Evolutionary conservation across 352 stramenopile species (phyloP).

Genomic region (Phytophthora tentaculata): DNA sequence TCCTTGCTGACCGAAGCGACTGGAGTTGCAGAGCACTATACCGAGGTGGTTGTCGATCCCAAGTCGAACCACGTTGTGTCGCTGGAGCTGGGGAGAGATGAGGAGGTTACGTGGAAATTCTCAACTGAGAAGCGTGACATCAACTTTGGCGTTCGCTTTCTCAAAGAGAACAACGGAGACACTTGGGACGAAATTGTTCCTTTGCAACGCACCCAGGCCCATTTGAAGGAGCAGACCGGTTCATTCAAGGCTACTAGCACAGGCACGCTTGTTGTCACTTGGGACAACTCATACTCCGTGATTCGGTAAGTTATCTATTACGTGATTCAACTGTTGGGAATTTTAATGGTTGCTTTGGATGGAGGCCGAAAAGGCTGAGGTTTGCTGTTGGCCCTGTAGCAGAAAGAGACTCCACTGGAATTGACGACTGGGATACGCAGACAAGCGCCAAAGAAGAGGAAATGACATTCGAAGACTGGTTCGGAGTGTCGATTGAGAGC

Average conservation of each 20-base stretch:
- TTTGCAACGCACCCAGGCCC: slow-evolving; percentile 38
- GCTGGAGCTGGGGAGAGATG: slow-evolving; percentile 44
- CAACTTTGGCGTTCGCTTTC: slow-evolving; percentile 56
- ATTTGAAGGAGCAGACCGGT: slow-evolving; percentile 46
- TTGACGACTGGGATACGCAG: slow-evolving; percentile 41
- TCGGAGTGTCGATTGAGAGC: slow-evolving; percentile 50
- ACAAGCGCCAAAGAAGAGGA: slow-evolving; percentile 44
- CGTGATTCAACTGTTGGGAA: neutral
- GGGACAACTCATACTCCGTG: slow-evolving; percentile 68
- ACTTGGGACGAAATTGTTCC: slow-evolving; percentile 46
- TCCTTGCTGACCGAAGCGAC: slow-evolving; percentile 37
- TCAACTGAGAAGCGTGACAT: slow-evolving; percentile 58
- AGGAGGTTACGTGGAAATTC: slow-evolving; percentile 63
- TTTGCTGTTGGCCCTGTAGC: slow-evolving; percentile 37
- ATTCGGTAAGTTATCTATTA: slow-evolving; percentile 43
- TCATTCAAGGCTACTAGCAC: slow-evolving; percentile 37
- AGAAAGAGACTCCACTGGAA: slow-evolving; percentile 13
- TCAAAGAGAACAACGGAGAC: slow-evolving; percentile 42
- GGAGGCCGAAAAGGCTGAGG: slow-evolving; percentile 51
- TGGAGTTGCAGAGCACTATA: slow-evolving; percentile 23
- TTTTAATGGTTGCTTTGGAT: slow-evolving; percentile 4
- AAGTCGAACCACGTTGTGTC: slow-evolving; percentile 58
- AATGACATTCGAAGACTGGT: slow-evolving; percentile 69
- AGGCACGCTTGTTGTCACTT: slow-evolving; percentile 62
- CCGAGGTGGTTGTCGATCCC: slow-evolving; percentile 46